Conservation (phyloP, 78 protist genomes). For the Anaeramoeba ignava region DNA sequence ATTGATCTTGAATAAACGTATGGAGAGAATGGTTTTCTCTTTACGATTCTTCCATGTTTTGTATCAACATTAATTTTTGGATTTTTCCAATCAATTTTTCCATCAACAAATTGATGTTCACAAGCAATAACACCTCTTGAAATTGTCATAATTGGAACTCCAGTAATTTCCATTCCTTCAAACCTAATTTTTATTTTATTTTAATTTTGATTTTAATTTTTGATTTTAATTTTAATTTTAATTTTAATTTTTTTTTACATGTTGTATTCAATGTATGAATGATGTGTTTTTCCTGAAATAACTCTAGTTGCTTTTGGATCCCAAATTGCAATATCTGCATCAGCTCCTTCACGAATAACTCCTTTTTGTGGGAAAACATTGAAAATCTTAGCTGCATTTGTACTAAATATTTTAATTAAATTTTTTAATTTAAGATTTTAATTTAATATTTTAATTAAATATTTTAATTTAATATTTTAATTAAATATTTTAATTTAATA, state of each 20-base stretch:
- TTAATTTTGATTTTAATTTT: too few species aligned
- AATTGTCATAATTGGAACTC: conserved; percentile 37
- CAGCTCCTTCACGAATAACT: conserved; percentile 52
- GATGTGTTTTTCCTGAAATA: conserved; percentile 38
- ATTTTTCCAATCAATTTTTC: conserved; percentile 34
- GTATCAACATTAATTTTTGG: conserved; percentile 18
- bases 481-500: too few species aligned
- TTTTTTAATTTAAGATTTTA: too few species aligned
- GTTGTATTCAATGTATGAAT: conserved; percentile 43
- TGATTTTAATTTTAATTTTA: too few species aligned
- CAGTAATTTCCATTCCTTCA: conserved; percentile 60
- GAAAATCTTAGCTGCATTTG: conserved; percentile 65
- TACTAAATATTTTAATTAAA: too few species aligned
- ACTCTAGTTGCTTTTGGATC: conserved; percentile 41
- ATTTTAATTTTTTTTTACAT: too few species aligned
- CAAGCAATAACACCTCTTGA: conserved; percentile 25
- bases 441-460: too few species aligned
- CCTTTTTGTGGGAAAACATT: conserved; percentile 76
- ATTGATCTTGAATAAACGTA: too few species aligned
- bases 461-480: too few species aligned
- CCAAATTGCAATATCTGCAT: conserved; percentile 69
- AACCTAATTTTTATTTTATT: too few species aligned
- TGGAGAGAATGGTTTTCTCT: conserved; percentile 29
- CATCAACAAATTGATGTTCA: conserved; percentile 21
- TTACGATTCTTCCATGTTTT: conserved; percentile 41